phyloP scores from a whole-genome alignment of 2,329 filamentous ascomycete species.

The Colletotrichum coccodes region DNA sequence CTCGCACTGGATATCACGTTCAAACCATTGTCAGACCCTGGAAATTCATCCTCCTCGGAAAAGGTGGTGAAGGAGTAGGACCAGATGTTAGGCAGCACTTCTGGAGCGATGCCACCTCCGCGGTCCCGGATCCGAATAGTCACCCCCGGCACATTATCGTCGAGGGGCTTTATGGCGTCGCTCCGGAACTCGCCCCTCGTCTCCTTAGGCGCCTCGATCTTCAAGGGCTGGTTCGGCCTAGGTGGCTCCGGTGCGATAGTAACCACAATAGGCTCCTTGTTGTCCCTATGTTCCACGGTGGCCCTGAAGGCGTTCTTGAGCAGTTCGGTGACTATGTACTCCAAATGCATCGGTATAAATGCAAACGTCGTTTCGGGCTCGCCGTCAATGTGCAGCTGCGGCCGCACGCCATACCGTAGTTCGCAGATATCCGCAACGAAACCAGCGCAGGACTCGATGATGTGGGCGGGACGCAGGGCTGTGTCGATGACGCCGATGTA shows the following conservation, averaged over 20 bases:
- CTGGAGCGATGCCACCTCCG: conserved; percentile 91
- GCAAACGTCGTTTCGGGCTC: conserved; percentile 90
- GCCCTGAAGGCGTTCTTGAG: conserved; percentile 97
- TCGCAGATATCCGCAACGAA: conserved; percentile 98
- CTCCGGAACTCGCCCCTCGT: conserved; percentile 52
- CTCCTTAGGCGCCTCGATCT: conserved; percentile 47
- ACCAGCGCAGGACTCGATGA: conserved; percentile 85
- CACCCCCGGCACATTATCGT: conserved; percentile 80
- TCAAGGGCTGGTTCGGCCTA: conserved; percentile 43
- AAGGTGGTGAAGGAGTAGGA: conserved; percentile 98
- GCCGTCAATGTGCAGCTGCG: conserved; percentile 83
- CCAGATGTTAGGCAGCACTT: conserved; percentile 89
- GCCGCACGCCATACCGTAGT: conserved; percentile 91
- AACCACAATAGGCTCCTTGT: conserved; percentile 85
- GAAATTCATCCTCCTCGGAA: conserved; percentile 65
- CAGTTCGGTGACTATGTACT: conserved; percentile 96
- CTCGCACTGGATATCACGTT: conserved; percentile 79
- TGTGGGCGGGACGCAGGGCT: conserved; percentile 80
- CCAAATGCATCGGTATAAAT: conserved; percentile 93
- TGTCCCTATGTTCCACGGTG: conserved; percentile 85
- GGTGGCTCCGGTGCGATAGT: conserved; percentile 82
- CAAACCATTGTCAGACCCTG: conserved; percentile 68
- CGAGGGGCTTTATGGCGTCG: conserved; percentile 65
- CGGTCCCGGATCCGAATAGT: conserved; percentile 95
- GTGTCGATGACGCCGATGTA: conserved; percentile 98